phyloP scores from a whole-genome alignment of 2,329 filamentous ascomycete genomes.

The Calonectria ilicicola region DNA sequence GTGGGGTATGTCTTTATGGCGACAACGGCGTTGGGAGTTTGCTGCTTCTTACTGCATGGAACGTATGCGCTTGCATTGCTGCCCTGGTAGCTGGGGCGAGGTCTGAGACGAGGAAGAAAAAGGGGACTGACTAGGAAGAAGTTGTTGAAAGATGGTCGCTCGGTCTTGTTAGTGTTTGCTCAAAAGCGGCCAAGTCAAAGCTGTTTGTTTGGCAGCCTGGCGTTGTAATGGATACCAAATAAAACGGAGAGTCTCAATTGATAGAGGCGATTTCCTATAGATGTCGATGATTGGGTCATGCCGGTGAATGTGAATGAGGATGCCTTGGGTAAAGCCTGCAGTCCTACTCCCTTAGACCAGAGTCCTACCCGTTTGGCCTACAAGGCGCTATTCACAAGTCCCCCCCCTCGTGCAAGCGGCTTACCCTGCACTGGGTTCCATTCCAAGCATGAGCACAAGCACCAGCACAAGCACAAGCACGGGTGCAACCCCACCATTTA shows the following conservation, averaged over 20 bases:
- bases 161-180: background rate
- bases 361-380: background rate
- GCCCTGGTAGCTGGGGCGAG: background rate
- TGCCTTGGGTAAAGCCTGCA: background rate
- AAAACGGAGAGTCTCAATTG: conserved; percentile 5
- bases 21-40: conserved; percentile 41
- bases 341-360: background rate
- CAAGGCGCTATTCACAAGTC: background rate
- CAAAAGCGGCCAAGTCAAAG: background rate
- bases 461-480: no score
- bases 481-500: background rate
- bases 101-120: conserved; percentile 6
- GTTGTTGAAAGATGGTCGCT: background rate
- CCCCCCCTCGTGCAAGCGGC: conserved; percentile 8
- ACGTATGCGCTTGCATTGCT: conserved; percentile 11
- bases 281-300: background rate
- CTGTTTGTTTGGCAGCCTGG: background rate
- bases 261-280: background rate
- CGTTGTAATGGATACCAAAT: conserved; percentile 30
- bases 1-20: conserved; percentile 8
- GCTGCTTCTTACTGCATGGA: background rate
- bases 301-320: background rate
- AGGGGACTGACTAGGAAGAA: no score
- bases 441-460: conserved; percentile 2
- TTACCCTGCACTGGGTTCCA: conserved; percentile 27